Percentiles rank a stretch among this genome's conserved stretches.
Evolutionary conservation across 192 early-diverging fungal genomes (phyloP).

Genomic region (Podila epigama): DNA sequence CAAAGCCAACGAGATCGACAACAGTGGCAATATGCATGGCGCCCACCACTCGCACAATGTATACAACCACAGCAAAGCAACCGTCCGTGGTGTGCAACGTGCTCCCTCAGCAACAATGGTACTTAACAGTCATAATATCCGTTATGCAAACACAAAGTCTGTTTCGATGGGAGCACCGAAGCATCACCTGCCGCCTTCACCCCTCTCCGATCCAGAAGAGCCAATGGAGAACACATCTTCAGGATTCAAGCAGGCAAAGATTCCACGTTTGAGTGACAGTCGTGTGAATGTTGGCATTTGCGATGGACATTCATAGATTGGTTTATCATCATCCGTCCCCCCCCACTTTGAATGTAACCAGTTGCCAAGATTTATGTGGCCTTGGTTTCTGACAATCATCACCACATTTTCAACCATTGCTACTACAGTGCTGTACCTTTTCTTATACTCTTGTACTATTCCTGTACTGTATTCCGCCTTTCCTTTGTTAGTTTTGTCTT

Average conservation of each 20-base stretch:
- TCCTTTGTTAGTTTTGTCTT: neutral
- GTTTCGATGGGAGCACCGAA: neutral
- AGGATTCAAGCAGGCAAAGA: neutral
- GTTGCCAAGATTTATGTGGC: too few species aligned
- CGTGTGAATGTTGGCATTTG: too few species aligned
- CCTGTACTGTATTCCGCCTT: neutral
- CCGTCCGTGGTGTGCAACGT: conserved; percentile 2
- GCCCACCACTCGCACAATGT: too few species aligned
- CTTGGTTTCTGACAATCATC: neutral
- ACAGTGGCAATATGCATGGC: neutral
- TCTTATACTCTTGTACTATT: neutral
- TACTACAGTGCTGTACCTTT: neutral
- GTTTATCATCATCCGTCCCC: too few species aligned
- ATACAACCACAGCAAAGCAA: neutral
- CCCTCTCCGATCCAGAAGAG: conserved; percentile 1
- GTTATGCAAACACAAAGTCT: conserved; percentile 9
- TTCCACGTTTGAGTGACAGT: neutral
- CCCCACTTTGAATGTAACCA: too few species aligned
- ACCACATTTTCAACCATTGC: neutral
- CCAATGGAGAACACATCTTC: neutral
- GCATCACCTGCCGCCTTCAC: neutral
- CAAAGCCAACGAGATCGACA: neutral
- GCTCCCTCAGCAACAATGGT: conserved; percentile 20
- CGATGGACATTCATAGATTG: neutral
- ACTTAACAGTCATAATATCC: conserved; percentile 29